Conservation (phyloP, 768 basidiomycete genomes). For the Mrakia gelida region DNA sequence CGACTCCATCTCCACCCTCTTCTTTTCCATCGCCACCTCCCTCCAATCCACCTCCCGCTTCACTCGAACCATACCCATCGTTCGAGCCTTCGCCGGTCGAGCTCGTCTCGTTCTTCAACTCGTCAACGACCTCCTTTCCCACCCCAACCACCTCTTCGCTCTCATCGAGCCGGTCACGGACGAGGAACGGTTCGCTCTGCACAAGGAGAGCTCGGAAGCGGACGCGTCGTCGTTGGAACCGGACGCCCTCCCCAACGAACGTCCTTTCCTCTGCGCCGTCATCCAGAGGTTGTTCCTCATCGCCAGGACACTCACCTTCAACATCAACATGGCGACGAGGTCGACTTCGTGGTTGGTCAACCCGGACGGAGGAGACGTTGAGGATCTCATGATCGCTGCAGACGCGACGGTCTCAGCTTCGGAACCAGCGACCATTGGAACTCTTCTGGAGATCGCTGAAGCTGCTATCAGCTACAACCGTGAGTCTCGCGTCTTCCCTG, state of each 20-base stretch:
- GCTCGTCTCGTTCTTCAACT: slow-evolving; percentile 75
- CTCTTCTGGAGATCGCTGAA: slow-evolving; percentile 77
- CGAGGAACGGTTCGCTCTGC: slow-evolving; percentile 66
- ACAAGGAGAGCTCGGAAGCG: slow-evolving; percentile 53
- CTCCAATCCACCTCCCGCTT: slow-evolving; percentile 37
- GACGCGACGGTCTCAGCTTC: slow-evolving; percentile 75
- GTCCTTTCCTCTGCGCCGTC: slow-evolving; percentile 67
- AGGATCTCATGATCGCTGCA: slow-evolving; percentile 28
- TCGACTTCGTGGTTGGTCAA: slow-evolving; percentile 46
- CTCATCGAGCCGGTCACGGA: slow-evolving; percentile 71
- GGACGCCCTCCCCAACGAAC: slow-evolving; percentile 58
- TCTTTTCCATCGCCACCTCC: slow-evolving; percentile 55
- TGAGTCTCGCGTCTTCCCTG: slow-evolving; percentile 50
- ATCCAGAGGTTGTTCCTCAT: slow-evolving; percentile 68
- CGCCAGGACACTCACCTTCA: neutral
- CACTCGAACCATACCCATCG: slow-evolving; percentile 53
- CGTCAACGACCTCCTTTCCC: slow-evolving; percentile 81
- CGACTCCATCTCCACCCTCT: slow-evolving; percentile 70
- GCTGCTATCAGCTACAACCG: slow-evolving; percentile 69
- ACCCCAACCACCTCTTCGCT: slow-evolving; percentile 81
- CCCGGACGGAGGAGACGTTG: slow-evolving; percentile 64
- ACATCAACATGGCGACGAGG: slow-evolving; percentile 12
- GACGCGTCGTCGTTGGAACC: slow-evolving; percentile 43
- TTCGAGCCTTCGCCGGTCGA: slow-evolving; percentile 63
- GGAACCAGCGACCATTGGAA: slow-evolving; percentile 79